phyloP scores from a whole-genome alignment of 768 basidiomycete species.

The Phallus indusiatus region DNA sequence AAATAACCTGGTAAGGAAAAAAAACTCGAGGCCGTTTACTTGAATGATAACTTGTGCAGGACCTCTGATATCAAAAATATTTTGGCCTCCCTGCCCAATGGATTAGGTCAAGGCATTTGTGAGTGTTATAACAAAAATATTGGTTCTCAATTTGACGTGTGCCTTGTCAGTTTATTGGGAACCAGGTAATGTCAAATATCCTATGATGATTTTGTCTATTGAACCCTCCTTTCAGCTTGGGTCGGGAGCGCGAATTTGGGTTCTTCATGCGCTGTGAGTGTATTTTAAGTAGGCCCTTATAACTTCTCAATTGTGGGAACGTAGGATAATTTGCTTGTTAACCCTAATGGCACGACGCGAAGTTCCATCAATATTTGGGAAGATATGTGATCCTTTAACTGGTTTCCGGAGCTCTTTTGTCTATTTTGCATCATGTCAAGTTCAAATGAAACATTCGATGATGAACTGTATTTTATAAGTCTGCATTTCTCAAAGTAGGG shows the following conservation, averaged over 20 bases:
- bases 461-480: constrained; percentile 28
- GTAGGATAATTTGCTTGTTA: background rate
- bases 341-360: background rate
- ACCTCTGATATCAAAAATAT: constrained; percentile 39
- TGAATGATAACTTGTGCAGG: background rate
- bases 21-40: background rate
- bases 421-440: too few relatives aligned
- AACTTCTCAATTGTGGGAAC: background rate
- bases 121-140: background rate
- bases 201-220: background rate
- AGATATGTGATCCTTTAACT: background rate
- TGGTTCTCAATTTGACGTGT: constrained; percentile 13
- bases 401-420: too few relatives aligned
- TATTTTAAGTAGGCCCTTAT: background rate
- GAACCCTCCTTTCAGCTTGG: constrained; percentile 27
- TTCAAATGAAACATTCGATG: background rate
- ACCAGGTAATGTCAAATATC: constrained; percentile 26
- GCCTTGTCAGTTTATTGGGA: constrained; percentile 55
- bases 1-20: constrained; percentile 33
- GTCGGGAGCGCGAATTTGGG: constrained; percentile 40
- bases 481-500: constrained; percentile 65
- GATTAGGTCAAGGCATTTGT: constrained; percentile 34
- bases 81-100: constrained; percentile 28
- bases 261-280: constrained; percentile 20
- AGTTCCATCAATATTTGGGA: background rate